Evolutionary conservation across 306 rosid species (phyloP), one percentile per base, ranked within the genome.

Genomic region (Dalbergia oliveri): DNA sequence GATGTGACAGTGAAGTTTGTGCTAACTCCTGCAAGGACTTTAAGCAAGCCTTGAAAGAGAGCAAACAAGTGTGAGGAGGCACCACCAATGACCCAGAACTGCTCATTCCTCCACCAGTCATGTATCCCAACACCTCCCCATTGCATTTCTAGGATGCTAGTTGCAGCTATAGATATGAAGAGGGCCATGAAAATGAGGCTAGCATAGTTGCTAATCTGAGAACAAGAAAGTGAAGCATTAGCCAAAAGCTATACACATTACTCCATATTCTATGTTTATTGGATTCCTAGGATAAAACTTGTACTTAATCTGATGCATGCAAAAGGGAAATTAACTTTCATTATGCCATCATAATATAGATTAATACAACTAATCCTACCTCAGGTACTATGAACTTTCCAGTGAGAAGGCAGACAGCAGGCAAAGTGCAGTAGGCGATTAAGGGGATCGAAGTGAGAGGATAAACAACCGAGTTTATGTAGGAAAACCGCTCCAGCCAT

Each of bases 91-190:
- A 94, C 98, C 98, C 98, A 94, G 62, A 94, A 94, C 69, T 94
- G 98, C 73, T 94, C 98, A 34, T 94, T 94, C 74, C 97, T 92
- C 98, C 98, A 94, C 98, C 97, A 92, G 75, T 92, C 98, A 5
- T 94, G 97, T 9, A 94, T 94, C 63, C 97, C 97, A 7, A 94
- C 97, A 3, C 90, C 86, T 83, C 98, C 98, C 98, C 98, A 94
- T 54, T 92, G 97, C 97, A 94, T 94, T 88, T 94, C 98, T 1
- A 94, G 83, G 81, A 94, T 85, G 77, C 97, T 47, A 0, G 98
- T 92, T 4, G 92, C 97, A 21, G 98, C 97, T 6, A 94, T 94
- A 60, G 93, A 90, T 44, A 94, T 68, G 90, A 94, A 94, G 66
- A 94, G 98, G 13, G 90, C 98, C 79, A 94, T 90, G 88, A 94